These are phyloP conservation scores for Heterobasidion annosum DNA, from an alignment of 1,284 basidiomycete genomes.

Conservation along the genomic window DNA sequence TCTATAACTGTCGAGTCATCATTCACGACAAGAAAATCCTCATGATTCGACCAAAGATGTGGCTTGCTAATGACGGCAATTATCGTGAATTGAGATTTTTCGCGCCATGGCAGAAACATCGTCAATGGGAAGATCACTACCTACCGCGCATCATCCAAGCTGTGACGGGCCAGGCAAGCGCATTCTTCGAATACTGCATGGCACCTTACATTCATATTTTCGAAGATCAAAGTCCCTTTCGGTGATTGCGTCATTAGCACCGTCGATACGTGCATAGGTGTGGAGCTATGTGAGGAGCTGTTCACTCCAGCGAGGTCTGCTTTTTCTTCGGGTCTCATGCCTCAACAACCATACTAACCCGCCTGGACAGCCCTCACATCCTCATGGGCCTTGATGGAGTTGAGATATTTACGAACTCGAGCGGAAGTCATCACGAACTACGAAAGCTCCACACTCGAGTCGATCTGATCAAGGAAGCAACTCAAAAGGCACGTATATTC, in stretches of 20 bases:
- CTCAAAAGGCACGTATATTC: slow-evolving; percentile 61
- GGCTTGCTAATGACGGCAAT: slow-evolving; percentile 98
- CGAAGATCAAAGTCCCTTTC: slow-evolving; percentile 80
- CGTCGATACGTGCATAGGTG: slow-evolving; percentile 90
- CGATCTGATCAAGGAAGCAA: slow-evolving; percentile 96
- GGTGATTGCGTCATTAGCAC: slow-evolving; percentile 94
- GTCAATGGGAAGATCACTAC: slow-evolving; percentile 83
- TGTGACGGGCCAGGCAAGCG: slow-evolving; percentile 77
- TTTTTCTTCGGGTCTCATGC: slow-evolving; percentile 1
- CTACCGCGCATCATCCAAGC: slow-evolving; percentile 82
- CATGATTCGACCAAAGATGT: slow-evolving; percentile 97
- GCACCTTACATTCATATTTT: background rate
- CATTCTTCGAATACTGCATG: background rate
- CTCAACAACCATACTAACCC: slow-evolving; percentile 3
- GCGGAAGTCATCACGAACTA: slow-evolving; percentile 95
- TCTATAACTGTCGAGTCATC: slow-evolving; percentile 94
- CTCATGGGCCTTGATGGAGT: slow-evolving; percentile 96
- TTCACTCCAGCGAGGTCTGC: slow-evolving; percentile 91
- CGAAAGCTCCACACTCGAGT: slow-evolving; percentile 89
- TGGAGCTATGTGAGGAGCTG: slow-evolving; percentile 95
- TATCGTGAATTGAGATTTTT: slow-evolving; percentile 96
- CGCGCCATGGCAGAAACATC: slow-evolving; percentile 89
- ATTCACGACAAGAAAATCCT: slow-evolving; percentile 82
- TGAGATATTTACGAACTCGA: slow-evolving; percentile 98
- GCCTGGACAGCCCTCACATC: slow-evolving; percentile 74